These are phyloP conservation scores for Xerocomus potaroensis DNA, from an alignment of 768 basidiomycete genomes.

Conservation along the genomic window DNA sequence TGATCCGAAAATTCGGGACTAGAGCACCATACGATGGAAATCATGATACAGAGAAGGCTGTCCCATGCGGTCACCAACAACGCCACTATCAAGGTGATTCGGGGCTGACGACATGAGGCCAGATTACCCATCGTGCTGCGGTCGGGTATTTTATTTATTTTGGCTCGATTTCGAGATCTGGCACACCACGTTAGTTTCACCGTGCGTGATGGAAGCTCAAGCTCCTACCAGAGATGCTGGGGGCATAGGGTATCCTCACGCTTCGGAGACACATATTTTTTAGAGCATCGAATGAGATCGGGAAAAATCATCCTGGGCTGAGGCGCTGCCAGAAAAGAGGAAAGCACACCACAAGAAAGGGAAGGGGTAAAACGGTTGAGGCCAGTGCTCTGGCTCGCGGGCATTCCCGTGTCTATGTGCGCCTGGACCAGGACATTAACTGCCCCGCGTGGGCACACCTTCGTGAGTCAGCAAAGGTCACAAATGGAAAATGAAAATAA, in stretches of 20 bases:
- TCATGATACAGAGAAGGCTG: not conserved
- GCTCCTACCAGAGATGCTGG: not conserved
- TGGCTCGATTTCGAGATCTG: not conserved
- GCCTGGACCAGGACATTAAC: slow-evolving; percentile 10
- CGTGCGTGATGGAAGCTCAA: not conserved
- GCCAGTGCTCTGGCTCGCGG: slow-evolving; percentile 6
- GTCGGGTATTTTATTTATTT: not conserved
- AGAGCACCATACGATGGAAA: not conserved
- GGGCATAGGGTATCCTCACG: not conserved
- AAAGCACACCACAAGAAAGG: not conserved
- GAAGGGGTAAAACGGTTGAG: not conserved
- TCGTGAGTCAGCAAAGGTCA: slow-evolving; percentile 12
- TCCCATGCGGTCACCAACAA: slow-evolving; percentile 6
- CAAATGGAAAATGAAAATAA: not conserved
- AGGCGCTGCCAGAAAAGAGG: not conserved
- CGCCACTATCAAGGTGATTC: slow-evolving; percentile 13
- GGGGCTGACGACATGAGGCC: not conserved
- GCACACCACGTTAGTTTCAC: not conserved
- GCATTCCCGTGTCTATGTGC: slow-evolving; percentile 12
- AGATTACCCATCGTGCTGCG: not conserved
- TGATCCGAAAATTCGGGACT: slow-evolving; percentile 9
- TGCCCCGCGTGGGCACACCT: not conserved
- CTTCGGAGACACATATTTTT: not conserved
- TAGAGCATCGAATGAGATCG: not conserved
- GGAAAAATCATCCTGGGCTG: not conserved